Percentiles rank a stretch among this genome's conserved stretches.
Conservation (phyloP, 352 stramenopile species). For the Phytopythium oedochilum region DNA sequence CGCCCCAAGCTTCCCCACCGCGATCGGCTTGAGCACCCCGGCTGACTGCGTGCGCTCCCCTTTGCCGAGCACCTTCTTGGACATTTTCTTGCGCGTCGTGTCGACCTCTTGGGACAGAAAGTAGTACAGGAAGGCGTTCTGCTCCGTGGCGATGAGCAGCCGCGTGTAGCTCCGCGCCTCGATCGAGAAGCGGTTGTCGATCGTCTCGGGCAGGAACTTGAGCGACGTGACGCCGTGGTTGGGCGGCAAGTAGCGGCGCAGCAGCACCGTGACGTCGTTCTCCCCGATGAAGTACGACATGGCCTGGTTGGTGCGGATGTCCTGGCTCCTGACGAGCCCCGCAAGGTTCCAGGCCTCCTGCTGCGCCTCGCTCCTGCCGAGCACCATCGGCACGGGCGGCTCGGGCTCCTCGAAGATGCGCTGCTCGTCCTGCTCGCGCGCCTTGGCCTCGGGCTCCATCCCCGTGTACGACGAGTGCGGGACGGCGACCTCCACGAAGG, state of each 20-base stretch:
- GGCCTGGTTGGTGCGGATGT: slow-evolving; percentile 79
- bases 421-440: slow-evolving; percentile 41
- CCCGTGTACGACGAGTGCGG: slow-evolving; percentile 52
- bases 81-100: slow-evolving; percentile 71
- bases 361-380: slow-evolving; percentile 66
- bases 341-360: slow-evolving; percentile 73
- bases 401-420: slow-evolving; percentile 54
- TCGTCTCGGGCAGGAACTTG: slow-evolving; percentile 76
- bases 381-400: slow-evolving; percentile 44
- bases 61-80: slow-evolving; percentile 65
- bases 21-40: slow-evolving; percentile 39
- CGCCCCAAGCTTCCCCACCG: slow-evolving; percentile 21
- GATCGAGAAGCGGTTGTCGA: slow-evolving; percentile 73
- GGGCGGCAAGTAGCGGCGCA: slow-evolving; percentile 69
- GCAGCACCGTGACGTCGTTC: slow-evolving; percentile 57
- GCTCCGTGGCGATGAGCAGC: slow-evolving; percentile 56
- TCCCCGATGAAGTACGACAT: slow-evolving; percentile 68
- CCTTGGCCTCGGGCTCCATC: slow-evolving; percentile 30
- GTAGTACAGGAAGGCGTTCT: slow-evolving; percentile 78
- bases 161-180: slow-evolving; percentile 76
- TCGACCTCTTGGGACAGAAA: slow-evolving; percentile 72
- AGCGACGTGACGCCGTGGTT: slow-evolving; percentile 69
- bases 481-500: slow-evolving; percentile 56
- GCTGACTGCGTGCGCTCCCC: slow-evolving; percentile 37
- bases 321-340: slow-evolving; percentile 62